Percentiles rank a stretch among this genome's conserved stretches.
Conservation (phyloP, 139 green algal genomes). For the Micromonas pusilla region DNA sequence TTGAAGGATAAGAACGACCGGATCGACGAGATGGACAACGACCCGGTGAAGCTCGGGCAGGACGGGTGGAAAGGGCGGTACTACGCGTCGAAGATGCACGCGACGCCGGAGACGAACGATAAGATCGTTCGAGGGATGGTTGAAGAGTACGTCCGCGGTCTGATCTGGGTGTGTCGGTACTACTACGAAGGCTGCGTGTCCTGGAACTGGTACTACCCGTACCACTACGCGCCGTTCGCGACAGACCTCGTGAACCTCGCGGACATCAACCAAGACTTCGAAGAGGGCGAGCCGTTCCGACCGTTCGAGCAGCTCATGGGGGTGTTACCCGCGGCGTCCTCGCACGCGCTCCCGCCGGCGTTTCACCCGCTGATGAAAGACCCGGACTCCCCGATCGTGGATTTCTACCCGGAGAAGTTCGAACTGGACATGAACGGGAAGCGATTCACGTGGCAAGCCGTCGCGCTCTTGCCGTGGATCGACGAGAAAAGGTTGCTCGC, state of each 20-base stretch:
- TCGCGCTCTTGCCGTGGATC: conserved; percentile 98
- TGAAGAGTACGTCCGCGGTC: conserved; percentile 75
- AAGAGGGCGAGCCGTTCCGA: conserved; percentile 79
- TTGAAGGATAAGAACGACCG: conserved; percentile 67
- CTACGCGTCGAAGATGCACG: conserved; percentile 57
- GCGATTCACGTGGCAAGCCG: conserved; percentile 92
- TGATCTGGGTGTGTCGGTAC: conserved; percentile 93
- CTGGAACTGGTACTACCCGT: conserved; percentile 81
- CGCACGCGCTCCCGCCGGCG: conserved; percentile 67
- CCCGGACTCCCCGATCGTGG: conserved; percentile 76
- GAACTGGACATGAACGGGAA: conserved; percentile 98
- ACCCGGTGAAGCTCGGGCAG: conserved; percentile 73
- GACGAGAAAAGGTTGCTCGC: conserved; percentile 72
- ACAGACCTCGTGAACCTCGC: conserved; percentile 69
- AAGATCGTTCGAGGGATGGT: conserved; percentile 55
- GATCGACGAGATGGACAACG: conserved; percentile 75
- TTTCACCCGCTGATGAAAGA: conserved; percentile 67
- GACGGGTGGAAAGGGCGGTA: conserved; percentile 86
- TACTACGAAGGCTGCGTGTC: conserved; percentile 48
- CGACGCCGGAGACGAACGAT: background rate
- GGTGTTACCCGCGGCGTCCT: conserved; percentile 82
- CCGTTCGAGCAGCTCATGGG: conserved; percentile 98
- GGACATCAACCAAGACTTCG: conserved; percentile 65
- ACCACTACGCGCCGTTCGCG: conserved; percentile 99
- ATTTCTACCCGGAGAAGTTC: conserved; percentile 96